Conservation (phyloP, 129 eudicot species). For the Tagetes patula region DNA sequence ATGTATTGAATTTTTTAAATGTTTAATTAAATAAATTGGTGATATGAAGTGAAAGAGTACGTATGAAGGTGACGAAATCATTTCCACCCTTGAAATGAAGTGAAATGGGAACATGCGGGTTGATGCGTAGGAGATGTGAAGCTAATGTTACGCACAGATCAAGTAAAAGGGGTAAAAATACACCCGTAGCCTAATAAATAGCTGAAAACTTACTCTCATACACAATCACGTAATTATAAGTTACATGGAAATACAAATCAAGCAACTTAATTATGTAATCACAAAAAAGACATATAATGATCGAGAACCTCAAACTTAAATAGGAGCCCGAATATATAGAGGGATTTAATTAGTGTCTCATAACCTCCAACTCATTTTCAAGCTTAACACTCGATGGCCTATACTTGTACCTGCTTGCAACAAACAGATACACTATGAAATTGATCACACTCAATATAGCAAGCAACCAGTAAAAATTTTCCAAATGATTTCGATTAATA, state of each 20-base stretch:
- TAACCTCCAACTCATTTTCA: slow-evolving; percentile 14
- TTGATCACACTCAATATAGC: slow-evolving; percentile 55
- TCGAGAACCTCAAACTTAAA: slow-evolving; percentile 1
- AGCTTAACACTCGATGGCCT: slow-evolving; percentile 35
- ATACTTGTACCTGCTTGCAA: slow-evolving; percentile 68
- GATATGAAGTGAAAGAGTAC: too few relatives aligned
- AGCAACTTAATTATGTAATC: neutral
- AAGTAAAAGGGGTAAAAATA: too few relatives aligned
- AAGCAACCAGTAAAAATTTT: slow-evolving; percentile 66
- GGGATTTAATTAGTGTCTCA: slow-evolving; percentile 11
- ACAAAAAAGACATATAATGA: neutral
- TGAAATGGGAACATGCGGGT: too few relatives aligned
- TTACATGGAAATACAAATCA: neutral
- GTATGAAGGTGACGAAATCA: too few relatives aligned
- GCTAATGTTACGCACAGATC: too few relatives aligned
- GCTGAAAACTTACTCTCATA: neutral
- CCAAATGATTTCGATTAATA: slow-evolving; percentile 59
- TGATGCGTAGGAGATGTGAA: too few relatives aligned
- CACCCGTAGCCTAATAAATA: neutral
- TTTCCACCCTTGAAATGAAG: too few relatives aligned
- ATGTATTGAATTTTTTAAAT: too few relatives aligned
- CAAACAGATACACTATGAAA: slow-evolving; percentile 48
- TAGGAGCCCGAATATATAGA: neutral
- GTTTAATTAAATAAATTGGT: too few relatives aligned
- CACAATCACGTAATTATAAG: slow-evolving; percentile 7